Evolutionary conservation across 2,329 filamentous ascomycete species (phyloP).

Genomic region (Arthrobotrys iridis): DNA sequence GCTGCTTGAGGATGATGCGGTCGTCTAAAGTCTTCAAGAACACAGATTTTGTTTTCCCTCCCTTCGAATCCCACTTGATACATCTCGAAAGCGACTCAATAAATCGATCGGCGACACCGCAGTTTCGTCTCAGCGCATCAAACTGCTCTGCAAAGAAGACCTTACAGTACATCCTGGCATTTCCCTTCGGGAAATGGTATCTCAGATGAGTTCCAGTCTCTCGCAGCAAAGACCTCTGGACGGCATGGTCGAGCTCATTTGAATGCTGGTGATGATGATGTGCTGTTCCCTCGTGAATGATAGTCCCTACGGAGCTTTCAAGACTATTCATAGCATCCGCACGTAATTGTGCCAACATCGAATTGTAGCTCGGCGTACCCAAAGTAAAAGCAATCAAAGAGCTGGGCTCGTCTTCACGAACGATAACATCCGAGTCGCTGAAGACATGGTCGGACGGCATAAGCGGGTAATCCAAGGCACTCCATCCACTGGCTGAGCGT

Average conservation of each 20-base stretch:
- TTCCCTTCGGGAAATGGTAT: conserved; percentile 92
- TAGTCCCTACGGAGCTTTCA: conserved; percentile 59
- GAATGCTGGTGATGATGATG: conserved; percentile 56
- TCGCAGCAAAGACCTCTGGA: conserved; percentile 85
- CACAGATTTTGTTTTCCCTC: conserved; percentile 95
- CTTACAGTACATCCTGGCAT: conserved; percentile 96
- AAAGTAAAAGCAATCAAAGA: conserved; percentile 94
- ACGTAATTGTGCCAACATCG: conserved; percentile 77
- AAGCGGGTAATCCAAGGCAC: conserved; percentile 89
- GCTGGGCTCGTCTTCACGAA: conserved; percentile 95
- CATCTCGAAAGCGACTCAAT: conserved; percentile 94
- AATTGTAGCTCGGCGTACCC: conserved; percentile 84
- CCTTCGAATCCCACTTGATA: conserved; percentile 97
- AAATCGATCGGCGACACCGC: conserved; percentile 90
- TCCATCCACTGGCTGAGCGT: conserved; percentile 93
- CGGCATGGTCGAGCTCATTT: conserved; percentile 69
- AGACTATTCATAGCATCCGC: conserved; percentile 60
- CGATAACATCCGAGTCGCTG: conserved; percentile 94
- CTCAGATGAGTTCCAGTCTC: conserved; percentile 91
- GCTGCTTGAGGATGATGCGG: conserved; percentile 88
- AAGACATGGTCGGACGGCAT: conserved; percentile 87
- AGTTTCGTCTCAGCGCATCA: conserved; percentile 90
- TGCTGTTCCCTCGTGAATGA: conserved; percentile 42
- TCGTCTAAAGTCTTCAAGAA: conserved; percentile 97
- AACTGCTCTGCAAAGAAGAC: conserved; percentile 99